phyloP scores from a whole-genome alignment of 1,284 basidiomycete genomes.

The Phellinidium pouzarii region DNA sequence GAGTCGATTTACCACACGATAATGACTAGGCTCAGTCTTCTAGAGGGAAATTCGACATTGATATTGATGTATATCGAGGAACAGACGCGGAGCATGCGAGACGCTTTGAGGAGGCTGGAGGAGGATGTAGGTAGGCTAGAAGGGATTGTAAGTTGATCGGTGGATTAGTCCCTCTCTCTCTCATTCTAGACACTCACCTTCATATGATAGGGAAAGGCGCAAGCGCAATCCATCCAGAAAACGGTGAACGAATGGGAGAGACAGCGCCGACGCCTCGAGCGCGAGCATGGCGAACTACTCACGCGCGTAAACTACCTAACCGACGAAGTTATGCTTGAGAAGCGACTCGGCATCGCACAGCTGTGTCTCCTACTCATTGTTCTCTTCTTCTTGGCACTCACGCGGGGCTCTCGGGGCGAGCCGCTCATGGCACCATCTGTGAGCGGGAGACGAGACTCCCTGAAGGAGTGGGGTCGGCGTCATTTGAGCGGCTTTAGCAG shows the following conservation, averaged over 20 bases:
- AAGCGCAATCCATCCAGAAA: slow-evolving; percentile 59
- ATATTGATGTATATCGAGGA: slow-evolving; percentile 88
- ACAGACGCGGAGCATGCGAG: slow-evolving; percentile 73
- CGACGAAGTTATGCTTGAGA: slow-evolving; percentile 78
- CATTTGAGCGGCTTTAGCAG: slow-evolving; percentile 45
- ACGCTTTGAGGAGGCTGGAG: slow-evolving; percentile 70
- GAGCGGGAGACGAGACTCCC: slow-evolving; percentile 25
- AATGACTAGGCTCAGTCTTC: slow-evolving; percentile 81
- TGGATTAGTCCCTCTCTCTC: slow-evolving; percentile 5
- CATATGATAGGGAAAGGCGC: slow-evolving; percentile 49
- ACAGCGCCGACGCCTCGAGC: slow-evolving; percentile 59
- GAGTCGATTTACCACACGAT: slow-evolving; percentile 97
- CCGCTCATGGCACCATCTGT: slow-evolving; percentile 25
- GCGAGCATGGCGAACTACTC: slow-evolving; percentile 61
- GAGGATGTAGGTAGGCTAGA: slow-evolving; percentile 77
- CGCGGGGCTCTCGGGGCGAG: slow-evolving; percentile 64
- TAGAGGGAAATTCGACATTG: slow-evolving; percentile 87
- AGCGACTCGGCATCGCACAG: slow-evolving; percentile 78
- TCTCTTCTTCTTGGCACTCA: slow-evolving; percentile 77
- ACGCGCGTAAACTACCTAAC: slow-evolving; percentile 63
- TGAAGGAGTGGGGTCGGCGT: slow-evolving; percentile 48
- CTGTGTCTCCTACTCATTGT: slow-evolving; percentile 72
- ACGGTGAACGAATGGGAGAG: slow-evolving; percentile 65
- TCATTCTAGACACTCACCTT: slow-evolving; percentile 3
- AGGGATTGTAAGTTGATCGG: slow-evolving; percentile 57